These are phyloP conservation scores for Penicillium ochrochloron DNA, from an alignment of 495 filamentous ascomycete genomes.

Conservation along the genomic window DNA sequence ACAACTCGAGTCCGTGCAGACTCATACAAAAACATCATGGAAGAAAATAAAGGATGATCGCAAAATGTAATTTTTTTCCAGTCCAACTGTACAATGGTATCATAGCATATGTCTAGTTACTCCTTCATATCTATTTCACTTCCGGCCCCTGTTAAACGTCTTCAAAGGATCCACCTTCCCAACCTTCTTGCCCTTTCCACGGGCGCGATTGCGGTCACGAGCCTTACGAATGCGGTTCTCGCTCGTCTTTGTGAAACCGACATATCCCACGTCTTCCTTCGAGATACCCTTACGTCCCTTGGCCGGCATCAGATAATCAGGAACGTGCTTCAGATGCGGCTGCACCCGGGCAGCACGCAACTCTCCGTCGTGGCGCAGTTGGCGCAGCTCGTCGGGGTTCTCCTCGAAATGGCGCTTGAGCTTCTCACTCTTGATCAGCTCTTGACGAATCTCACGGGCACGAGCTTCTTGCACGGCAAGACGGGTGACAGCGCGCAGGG, in stretches of 20 bases:
- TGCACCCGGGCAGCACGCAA: slow-evolving; percentile 77
- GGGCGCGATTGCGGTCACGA: slow-evolving; percentile 62
- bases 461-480: slow-evolving; percentile 89
- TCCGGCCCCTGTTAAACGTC: slow-evolving; percentile 69
- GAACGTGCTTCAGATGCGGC: slow-evolving; percentile 91
- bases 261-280: slow-evolving; percentile 67
- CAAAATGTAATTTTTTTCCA: slow-evolving; percentile 21
- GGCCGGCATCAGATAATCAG: slow-evolving; percentile 87
- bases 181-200: slow-evolving; percentile 57
- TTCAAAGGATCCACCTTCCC: slow-evolving; percentile 83
- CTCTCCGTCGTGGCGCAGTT: slow-evolving; percentile 90
- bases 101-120: slow-evolving; percentile 25
- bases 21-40: background rate
- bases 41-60: slow-evolving; percentile 4
- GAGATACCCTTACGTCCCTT: slow-evolving; percentile 72
- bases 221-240: slow-evolving; percentile 78
- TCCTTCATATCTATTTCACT: slow-evolving; percentile 35
- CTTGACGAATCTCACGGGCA: slow-evolving; percentile 81
- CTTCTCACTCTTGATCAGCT: slow-evolving; percentile 90
- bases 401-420: slow-evolving; percentile 96
- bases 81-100: slow-evolving; percentile 41
- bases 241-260: slow-evolving; percentile 72
- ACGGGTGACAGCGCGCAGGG: slow-evolving; percentile 77
- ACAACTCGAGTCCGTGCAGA: no score
- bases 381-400: slow-evolving; percentile 84